Conservation (phyloP, 768 basidiomycete genomes). For the Termitomyces sp. region DNA sequence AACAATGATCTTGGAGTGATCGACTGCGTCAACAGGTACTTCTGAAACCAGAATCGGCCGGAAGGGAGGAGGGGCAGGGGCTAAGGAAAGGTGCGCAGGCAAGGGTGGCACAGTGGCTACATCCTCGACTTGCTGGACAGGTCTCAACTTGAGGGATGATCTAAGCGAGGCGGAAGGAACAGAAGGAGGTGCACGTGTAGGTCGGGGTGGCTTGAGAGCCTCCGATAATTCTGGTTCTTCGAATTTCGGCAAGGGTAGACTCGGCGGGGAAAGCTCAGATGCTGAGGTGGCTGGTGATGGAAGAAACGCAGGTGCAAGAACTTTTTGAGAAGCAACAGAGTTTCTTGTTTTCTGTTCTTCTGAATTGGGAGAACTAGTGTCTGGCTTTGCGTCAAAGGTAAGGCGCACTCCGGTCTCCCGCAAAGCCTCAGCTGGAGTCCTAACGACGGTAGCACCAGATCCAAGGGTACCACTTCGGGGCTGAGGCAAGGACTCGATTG, state of each 20-base stretch:
- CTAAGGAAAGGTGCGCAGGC: conserved; percentile 41
- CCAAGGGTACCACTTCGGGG: conserved; percentile 55
- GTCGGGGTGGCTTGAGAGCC: conserved; percentile 34
- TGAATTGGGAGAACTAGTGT: conserved; percentile 9
- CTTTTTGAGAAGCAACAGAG: conserved; percentile 14
- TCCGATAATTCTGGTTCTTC: conserved; percentile 29
- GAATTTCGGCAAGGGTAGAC: conserved; percentile 49
- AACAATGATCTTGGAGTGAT: conserved; percentile 64
- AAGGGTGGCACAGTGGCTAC: conserved; percentile 48
- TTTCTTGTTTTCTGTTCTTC: conserved; percentile 6
- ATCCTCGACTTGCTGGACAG: conserved; percentile 36
- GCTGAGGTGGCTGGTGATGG: conserved; percentile 8
- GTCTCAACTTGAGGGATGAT: conserved; percentile 39
- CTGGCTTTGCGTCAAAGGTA: conserved; percentile 28
- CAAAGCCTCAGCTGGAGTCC: conserved; percentile 80
- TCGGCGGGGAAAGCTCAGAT: conserved; percentile 31
- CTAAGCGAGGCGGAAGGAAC: conserved; percentile 25
- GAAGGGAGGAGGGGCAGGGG: conserved; percentile 57
- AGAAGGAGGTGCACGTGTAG: conserved; percentile 25
- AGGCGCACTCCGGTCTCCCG: conserved; percentile 45
- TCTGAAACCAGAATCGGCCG: conserved; percentile 64
- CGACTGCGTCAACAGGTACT: conserved; percentile 44
- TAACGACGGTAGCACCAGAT: conserved; percentile 71
- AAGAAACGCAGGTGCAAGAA: conserved; percentile 3
- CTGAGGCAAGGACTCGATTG: conserved; percentile 36